Base-by-base conservation (phyloP, 306 rosid genomes). In the Chamaecrista fasciculata region DNA sequence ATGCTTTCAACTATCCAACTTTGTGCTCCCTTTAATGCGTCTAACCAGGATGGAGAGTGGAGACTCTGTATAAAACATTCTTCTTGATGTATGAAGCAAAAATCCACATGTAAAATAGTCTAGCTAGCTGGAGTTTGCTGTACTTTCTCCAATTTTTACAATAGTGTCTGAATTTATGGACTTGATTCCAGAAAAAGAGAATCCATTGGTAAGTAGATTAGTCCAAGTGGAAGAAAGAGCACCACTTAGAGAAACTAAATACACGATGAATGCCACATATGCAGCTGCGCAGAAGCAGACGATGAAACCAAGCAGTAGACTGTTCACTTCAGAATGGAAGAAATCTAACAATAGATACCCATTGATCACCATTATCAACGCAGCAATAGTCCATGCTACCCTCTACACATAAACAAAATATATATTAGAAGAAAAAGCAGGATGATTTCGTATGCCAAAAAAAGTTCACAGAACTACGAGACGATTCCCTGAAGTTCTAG, bases 381-480 rank as follows among this genome's bases (percentile, higher is more conserved):
- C 90, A 34, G 97, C 95, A 80, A 90, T 78, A 36, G 87, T 86
- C 97, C 97, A 90, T 6, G 95, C 95, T 59, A 82, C 87, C 72
- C 84, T 90, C 97, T 91, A 63, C 86, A 64, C 56, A 14, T 55
- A 61, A 68, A 39, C 9, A 57, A 59, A 68, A 48, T 50, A 52
- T 50, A 52, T 4, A 47, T 80, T 61, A 77, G 63, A 40, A 20
- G 24, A 44, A 20, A 18, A 21, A 56, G 9, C 36, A 28, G 12
- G 46, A 56, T 1, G 46, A 29, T 37, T 53, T 76, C 51, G 57
- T 20, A 50, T 24, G 31, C 48, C 21, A n/a, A 20, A 64, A 63
- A 42, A 66, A 71, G 50, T 76, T 34, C 19, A 64, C 77, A 14
- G 43, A 49, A 66, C 23, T 53, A 63, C 11, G 60, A 56, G 52